Base-by-base conservation (phyloP, 2,329 filamentous ascomycete genomes). In the Penicillium sp. region DNA sequence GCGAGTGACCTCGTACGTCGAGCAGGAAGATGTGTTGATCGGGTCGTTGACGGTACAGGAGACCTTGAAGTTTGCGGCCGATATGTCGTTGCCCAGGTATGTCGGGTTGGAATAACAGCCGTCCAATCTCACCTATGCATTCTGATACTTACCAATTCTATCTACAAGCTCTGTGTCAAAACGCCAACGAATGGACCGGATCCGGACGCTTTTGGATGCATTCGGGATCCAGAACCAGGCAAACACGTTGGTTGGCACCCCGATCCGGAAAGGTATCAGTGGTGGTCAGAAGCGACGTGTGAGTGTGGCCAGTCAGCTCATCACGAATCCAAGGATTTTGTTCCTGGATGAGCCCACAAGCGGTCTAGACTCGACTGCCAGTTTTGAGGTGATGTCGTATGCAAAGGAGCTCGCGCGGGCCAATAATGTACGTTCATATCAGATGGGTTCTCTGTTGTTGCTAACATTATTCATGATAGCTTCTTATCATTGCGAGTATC, bases 261-360 rank as follows among this genome's bases (percentile, higher is more conserved):
- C 90, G 0, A 88, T 94, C 61, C 84, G 86, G 12, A 94, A 93
- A 74, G 91, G 91, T 15, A 86, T 96, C 57, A 91, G 88, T 61
- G 91, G 91, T 49, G 91, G 91, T 1, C 91, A 96, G 77, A 95
- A 94, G 79, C 83, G 90, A 40, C 82, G 91, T 51, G 82, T 93
- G 8, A 89, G 89, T 64, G 87, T 95, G 6, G 91, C 90, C 1
- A 89, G 88, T 60, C 89, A 91, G 69, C 81, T 96, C 37, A 89
- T 95, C 67, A 93, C 90, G 1, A 86, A 83, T 57, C 91, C 91
- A 0, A 90, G 88, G 73, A 86, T 95, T 8, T 73, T 96, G 25
- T 94, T 96, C 69, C 77, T 95, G 33, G 90, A 94, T 69, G 90
- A 94, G 73, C 90, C 90, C 0, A 96, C 91, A 0, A 91, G 88